A percentile compares a stretch with the other conserved stretches of the same genome.
These are phyloP conservation scores for Amborella trichopoda DNA, from an alignment of 164 flowering plant genomes.

Conservation along the genomic window DNA sequence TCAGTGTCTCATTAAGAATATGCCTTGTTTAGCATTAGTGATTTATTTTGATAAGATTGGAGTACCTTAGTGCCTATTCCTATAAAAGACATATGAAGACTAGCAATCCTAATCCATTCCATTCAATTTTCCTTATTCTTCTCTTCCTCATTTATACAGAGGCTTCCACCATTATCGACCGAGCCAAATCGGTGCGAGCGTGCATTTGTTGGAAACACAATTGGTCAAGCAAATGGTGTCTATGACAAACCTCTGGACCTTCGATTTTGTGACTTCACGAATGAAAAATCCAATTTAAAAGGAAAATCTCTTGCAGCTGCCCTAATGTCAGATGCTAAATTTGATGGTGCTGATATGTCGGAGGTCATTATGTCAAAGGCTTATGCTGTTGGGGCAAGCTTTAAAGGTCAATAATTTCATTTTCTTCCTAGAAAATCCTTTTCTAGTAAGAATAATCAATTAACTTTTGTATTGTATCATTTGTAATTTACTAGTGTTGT, in stretches of 20 bases:
- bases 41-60: too few relatives aligned
- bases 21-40: too few relatives aligned
- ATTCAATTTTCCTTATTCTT: neutral
- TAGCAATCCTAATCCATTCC: neutral
- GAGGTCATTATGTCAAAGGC: conserved; percentile 99
- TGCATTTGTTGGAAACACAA: conserved; percentile 92
- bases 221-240: conserved; percentile 98
- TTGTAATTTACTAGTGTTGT: too few relatives aligned
- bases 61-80: neutral
- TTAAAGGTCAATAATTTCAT: conserved; percentile 48
- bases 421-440: too few relatives aligned
- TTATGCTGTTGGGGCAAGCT: conserved; percentile 97
- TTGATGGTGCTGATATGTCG: conserved; percentile 97
- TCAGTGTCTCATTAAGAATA: too few relatives aligned
- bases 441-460: too few relatives aligned
- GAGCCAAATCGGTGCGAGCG: conserved; percentile 85
- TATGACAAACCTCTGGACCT: conserved; percentile 93
- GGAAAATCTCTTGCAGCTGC: conserved; percentile 94
- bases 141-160: conserved; percentile 25
- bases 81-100: too few relatives aligned
- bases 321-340: conserved; percentile 90
- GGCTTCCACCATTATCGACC: conserved; percentile 76
- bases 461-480: too few relatives aligned
- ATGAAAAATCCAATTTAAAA: conserved; percentile 79
- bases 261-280: conserved; percentile 83